Base-by-base conservation (phyloP, 768 basidiomycete species). In the Royoungia palumana region DNA sequence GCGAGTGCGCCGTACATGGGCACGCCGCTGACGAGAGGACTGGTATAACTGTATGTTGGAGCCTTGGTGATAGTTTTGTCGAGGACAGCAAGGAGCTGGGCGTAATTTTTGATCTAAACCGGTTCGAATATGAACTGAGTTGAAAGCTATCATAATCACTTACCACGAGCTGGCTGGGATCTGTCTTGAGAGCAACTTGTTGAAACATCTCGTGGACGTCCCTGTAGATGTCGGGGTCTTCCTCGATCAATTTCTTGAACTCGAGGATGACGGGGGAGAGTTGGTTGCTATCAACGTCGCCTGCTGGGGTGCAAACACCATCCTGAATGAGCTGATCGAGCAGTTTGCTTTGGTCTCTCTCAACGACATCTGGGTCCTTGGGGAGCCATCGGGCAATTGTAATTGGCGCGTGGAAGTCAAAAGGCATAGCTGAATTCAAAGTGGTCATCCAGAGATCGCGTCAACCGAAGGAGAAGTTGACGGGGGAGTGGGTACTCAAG, bases 21-120 rank as follows among this genome's bases (percentile, higher is more conserved):
- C 5, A 60, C 58, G 10, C 58, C 51, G 49, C 58, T 60, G 32
- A 60, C 55, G n/a, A 60, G 60, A n/a, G 60, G 60, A 36, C 51
- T 56, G 7, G 44, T 54, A 20, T 48, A 59, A 6, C 44, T 50
- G 38, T 46, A 61, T 0, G 45, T 61, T 2, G 60, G 57, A 0
- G 53, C 60, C 35, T 41, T 21, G 5, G 53, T 58, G 16, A 51
- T 61, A 24, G 50, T 40, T 3, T 20, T 51, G n/a, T 58, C 42
- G 13, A 60, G 59, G 17, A 47, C 41, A 6, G 51, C 51, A 65
- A 80, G 74, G 30, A 53, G 42, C 6, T 56, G 42, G 35, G 35
- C 24, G 20, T 56, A 56, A 34, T 46, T 44, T 10, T 13, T 37
- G 32, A 58, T 38, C 52, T 49, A 25, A 32, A 5, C 14, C 21